These are phyloP conservation scores for Aspergillus tanneri DNA, from an alignment of 2,329 filamentous ascomycete genomes.

Conservation along the genomic window DNA sequence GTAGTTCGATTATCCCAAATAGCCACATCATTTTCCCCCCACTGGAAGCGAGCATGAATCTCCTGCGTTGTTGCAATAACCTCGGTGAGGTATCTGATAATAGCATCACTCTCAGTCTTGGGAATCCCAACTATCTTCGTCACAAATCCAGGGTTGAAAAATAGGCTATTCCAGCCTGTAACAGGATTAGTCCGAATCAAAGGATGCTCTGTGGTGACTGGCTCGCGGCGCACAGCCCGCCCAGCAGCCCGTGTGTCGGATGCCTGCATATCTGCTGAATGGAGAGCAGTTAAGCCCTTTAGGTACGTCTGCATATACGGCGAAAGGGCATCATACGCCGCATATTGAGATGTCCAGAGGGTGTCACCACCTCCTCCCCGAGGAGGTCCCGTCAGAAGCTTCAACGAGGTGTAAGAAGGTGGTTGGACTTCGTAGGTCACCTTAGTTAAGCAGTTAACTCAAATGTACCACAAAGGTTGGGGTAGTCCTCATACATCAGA, in stretches of 20 bases:
- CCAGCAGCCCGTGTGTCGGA: slow-evolving; percentile 51
- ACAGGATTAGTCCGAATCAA: slow-evolving; percentile 61
- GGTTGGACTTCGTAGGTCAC: slow-evolving; percentile 60
- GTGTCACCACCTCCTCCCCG: slow-evolving; percentile 58
- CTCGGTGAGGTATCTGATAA: slow-evolving; percentile 55
- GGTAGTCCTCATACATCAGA: slow-evolving; percentile 46
- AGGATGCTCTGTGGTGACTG: slow-evolving; percentile 57
- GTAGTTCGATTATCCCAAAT: slow-evolving; percentile 66
- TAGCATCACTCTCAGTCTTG: slow-evolving; percentile 55
- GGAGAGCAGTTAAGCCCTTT: slow-evolving; percentile 56
- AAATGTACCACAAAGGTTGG: not conserved
- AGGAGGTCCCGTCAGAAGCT: slow-evolving; percentile 55
- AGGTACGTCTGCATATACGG: slow-evolving; percentile 58
- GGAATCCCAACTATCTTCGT: slow-evolving; percentile 59
- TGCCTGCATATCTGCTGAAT: slow-evolving; percentile 56
- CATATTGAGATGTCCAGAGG: slow-evolving; percentile 59
- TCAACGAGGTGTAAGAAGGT: slow-evolving; percentile 58
- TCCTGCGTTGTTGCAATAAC: slow-evolving; percentile 62
- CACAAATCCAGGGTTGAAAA: slow-evolving; percentile 60
- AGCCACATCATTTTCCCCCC: slow-evolving; percentile 64
- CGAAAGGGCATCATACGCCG: slow-evolving; percentile 58
- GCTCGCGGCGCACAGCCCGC: slow-evolving; percentile 53
- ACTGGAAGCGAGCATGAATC: slow-evolving; percentile 65
- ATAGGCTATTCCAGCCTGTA: slow-evolving; percentile 62
- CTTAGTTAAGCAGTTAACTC: slow-evolving; percentile 22